Evolutionary conservation across 2,329 filamentous ascomycete genomes (phyloP), one percentile per base, ranked within the genome.

Genomic region (Calonectria naviculata): DNA sequence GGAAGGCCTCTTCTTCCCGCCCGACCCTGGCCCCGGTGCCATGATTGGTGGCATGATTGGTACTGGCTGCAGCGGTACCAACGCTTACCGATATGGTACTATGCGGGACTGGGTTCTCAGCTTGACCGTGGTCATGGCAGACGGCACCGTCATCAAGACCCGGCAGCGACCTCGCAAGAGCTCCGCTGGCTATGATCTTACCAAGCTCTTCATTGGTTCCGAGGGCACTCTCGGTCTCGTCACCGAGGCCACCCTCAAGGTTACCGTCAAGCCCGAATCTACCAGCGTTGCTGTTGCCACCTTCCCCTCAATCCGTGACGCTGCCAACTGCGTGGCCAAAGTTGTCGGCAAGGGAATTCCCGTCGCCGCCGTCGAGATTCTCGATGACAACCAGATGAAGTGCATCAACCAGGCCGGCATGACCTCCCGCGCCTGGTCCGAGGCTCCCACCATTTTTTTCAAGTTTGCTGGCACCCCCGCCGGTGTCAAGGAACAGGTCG

Each of bases 101-200:
- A 98, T 98, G 95, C 92, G 94, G 73, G 95, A 98, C 81, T 98
- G 95, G 95, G 95, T 98, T 15, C 85, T 97, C 26, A 93, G 90
- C 65, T 84, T 98, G 75, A 98, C 95, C 0, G 94, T 97, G 5
- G 95, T 98, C 13, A 88, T 98, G 78, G 95, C 95, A 21, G 95
- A 98, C 82, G 95, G 95, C 61, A 97, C 95, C 1, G 84, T 98
- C 63, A 93, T 98, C 84, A 96, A 95, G 87, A 98, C 95, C 13
- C 89, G 94, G 73, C 95, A 97, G 83, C 90, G 95, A 60, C 95
- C 95, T 13, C 90, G 95, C 75, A 98, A 98, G 87, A 95, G 93
- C 79, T 95, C 93, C 67, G 95, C 95, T 36, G 95, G 95, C 29
- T 98, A 98, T 84, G 95, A 98, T 81, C 89, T 98, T 63, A 98